phyloP scores from a whole-genome alignment of 1,284 basidiomycete species.

The Cutaneotrichosporon sp. region DNA sequence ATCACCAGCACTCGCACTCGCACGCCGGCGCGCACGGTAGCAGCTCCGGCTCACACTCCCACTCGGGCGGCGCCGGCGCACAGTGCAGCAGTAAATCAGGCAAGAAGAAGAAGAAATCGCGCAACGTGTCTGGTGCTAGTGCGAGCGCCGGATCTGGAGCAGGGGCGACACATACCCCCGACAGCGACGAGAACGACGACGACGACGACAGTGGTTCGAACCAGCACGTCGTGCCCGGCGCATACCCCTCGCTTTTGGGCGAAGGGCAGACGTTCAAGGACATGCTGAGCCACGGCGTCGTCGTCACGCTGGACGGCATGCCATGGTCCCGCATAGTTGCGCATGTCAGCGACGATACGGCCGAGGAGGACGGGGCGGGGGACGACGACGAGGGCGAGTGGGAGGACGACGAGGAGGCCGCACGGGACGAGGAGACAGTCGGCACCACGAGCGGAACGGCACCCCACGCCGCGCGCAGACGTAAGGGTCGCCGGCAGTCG shows the following conservation, averaged over 20 bases:
- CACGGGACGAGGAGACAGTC: constrained; percentile 9
- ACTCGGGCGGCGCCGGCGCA: too few relatives aligned
- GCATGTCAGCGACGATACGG: constrained; percentile 43
- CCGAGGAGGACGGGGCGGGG: constrained; percentile 14
- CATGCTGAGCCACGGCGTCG: constrained; percentile 44
- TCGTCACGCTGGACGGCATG: constrained; percentile 45
- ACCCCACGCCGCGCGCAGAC: constrained; percentile 5
- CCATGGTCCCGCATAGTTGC: constrained; percentile 47
- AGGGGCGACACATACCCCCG: constrained; percentile 6
- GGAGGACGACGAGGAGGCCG: constrained; percentile 18
- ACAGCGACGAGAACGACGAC: constrained; percentile 39
- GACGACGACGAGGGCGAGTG: constrained; percentile 17
- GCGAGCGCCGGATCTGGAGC: not conserved
- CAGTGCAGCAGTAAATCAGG: not conserved
- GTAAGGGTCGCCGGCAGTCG: constrained; percentile 1
- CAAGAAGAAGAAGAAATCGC: constrained; percentile 19
- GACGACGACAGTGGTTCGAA: constrained; percentile 19
- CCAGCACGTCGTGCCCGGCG: constrained; percentile 7
- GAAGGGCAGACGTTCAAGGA: constrained; percentile 43
- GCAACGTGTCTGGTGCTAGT: not conserved
- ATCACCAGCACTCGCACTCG: constrained; percentile 5
- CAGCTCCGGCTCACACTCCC: too few relatives aligned
- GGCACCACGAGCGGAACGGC: constrained; percentile 12
- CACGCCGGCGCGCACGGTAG: not conserved
- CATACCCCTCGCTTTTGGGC: constrained; percentile 10